Evolutionary conservation across 116 monocot species (phyloP), one percentile per base, ranked within the genome.

Genomic region (Dioscorea cayenensis): DNA sequence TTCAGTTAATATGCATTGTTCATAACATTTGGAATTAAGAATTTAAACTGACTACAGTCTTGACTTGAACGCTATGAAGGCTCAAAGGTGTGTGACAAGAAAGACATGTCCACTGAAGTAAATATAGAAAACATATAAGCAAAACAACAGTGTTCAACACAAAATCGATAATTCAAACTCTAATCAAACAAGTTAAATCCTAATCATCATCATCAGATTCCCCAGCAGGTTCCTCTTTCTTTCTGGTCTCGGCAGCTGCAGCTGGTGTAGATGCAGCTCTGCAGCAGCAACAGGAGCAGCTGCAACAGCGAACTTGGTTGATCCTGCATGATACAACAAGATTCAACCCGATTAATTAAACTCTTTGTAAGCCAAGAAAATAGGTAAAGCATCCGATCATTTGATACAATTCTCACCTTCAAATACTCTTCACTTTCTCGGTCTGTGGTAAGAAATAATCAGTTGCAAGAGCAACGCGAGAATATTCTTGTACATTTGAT

Each of bases 401-500:
- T 55, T 16, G 19, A 4, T 5, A n/a, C 16, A 21, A 55, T 61
- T n/a, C n/a, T 21, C 29, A 85, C 88, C 82, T 89, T 83, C 51
- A 89, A 55, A 71, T 80, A 89, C 71, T 89, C 89, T 51, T 89
- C 3, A 89, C 80, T 59, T 82, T 78, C 59, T 89, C 85, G 0
- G 89, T 85, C 66, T 85, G 80, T 18, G 89, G 78, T 80, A 89
- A 0, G 80, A n/a, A 78, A 65, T 81, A 89, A 25, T 83, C 83
- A 0, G 85, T 89, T 23, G 83, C 85, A 51, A 89, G 55, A 0
- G 89, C 79, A 73, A 85, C 75, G 85, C 80, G 2, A 89, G 83
- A 0, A 81, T 81, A 70, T 85, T 89, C 78, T 89, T 83, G 76
- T 89, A 83, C 74, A 67, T n/a, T 89, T 89, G 72, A 89, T 76